Conservation (phyloP, 257 asterid genomes). For the Cynanchum wilfordii region DNA sequence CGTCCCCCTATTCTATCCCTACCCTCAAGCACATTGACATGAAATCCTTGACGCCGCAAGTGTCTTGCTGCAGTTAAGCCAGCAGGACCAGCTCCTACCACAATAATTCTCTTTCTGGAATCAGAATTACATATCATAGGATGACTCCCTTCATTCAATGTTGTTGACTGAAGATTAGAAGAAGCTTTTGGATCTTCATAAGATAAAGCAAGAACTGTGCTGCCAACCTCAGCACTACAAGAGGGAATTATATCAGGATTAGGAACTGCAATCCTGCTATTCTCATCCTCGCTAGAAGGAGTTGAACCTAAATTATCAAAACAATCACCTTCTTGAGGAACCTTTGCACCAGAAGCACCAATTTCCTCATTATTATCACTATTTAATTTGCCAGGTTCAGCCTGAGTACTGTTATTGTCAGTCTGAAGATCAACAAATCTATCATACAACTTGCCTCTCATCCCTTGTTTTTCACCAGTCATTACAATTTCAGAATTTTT, state of each 20-base stretch:
- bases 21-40: conserved; percentile 82
- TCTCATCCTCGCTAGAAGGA: conserved; percentile 37
- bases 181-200: conserved; percentile 28
- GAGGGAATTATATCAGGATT: conserved; percentile 31
- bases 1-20: conserved; percentile 97
- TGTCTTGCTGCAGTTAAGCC: conserved; percentile 97
- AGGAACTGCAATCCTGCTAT: conserved; percentile 23
- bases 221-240: conserved; percentile 22
- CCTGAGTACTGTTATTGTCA: conserved; percentile 31
- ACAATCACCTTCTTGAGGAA: conserved; percentile 24
- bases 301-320: conserved; percentile 25
- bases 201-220: conserved; percentile 24
- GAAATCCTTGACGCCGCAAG: conserved; percentile 91
- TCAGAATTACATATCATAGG: conserved; percentile 30
- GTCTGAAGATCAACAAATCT: conserved; percentile 28
- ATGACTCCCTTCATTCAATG: conserved; percentile 21
- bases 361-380: conserved; percentile 32
- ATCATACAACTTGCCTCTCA: conserved; percentile 25
- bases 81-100: conserved; percentile 99
- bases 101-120: conserved; percentile 50
- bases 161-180: conserved; percentile 23
- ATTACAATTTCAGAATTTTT: conserved; percentile 32
- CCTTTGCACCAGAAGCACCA: conserved; percentile 31
- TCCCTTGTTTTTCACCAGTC: conserved; percentile 36
- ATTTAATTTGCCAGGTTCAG: conserved; percentile 24